Base-by-base conservation (phyloP, 805 yeast genomes). In the Saccharomycopsis sp. region DNA sequence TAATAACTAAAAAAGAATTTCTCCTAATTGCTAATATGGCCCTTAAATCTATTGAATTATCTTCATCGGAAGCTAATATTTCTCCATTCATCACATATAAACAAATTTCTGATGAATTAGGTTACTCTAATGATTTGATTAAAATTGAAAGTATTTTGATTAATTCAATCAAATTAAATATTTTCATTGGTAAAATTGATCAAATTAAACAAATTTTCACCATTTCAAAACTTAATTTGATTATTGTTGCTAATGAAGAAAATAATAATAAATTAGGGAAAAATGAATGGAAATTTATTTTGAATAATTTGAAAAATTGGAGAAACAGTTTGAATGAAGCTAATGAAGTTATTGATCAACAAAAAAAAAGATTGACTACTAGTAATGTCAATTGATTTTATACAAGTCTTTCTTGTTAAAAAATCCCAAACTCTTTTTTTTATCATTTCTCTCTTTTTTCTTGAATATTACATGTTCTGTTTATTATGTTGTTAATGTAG, bases 31-130 rank as follows among this genome's bases (percentile, higher is more conserved):
- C 49, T 19, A 36, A 35, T 21, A 42, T 45, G 34, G 41, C 49
- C 3, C 31, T 45, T 26, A 38, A 33, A 27, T 46, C 59, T 15
- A 63, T 62, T 21, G 39, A 37, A 9, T n/a, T 15, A 19, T 8
- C 21, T 15, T 21, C 15, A 26, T 8, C 12, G n/a, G 15, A 35
- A 15, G 5, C 34, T 12, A 42, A 40, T 35, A 27, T 36, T 34
- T 41, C 34, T 12, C 49, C 49, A 21, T 23, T 34, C 14, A 21
- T 45, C 19, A 39, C 47, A 17, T 46, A 37, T 26, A 46, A 46
- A 35, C 42, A 46, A 34, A 46, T 46, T 13, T 44, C 48, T 15
- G 46, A 42, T 21, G 45, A 37, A 18, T 44, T 46, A 31, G 31
- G 18, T 5, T 32, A 26, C 28, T 35, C 15, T 5, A 38, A 39